phyloP scores from a whole-genome alignment of 257 asterid genomes.

The Lithospermum erythrorhizon region DNA sequence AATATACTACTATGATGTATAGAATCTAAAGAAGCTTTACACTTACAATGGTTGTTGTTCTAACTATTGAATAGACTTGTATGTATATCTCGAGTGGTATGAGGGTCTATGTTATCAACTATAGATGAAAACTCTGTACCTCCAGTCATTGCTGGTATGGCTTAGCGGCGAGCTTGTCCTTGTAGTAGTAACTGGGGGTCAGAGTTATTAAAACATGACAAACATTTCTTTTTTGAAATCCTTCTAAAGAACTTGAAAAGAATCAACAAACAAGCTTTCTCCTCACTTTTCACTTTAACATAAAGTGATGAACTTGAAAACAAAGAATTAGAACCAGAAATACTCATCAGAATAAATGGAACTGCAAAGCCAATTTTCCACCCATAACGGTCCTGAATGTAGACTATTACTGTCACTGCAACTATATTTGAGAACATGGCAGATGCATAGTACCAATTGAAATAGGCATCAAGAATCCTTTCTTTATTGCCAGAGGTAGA shows the following conservation, averaged over 20 bases:
- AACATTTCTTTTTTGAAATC: constrained; percentile 12
- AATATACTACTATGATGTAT: not conserved
- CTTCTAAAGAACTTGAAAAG: constrained; percentile 14
- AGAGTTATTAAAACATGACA: not conserved
- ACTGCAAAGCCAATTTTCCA: constrained; percentile 19
- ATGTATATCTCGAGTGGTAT: too few species aligned
- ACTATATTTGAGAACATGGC: not conserved
- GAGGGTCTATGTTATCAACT: too few species aligned
- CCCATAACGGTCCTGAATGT: constrained; percentile 13
- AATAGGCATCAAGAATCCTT: constrained; percentile 6
- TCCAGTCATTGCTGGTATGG: constrained; percentile 8
- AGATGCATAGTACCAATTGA: constrained; percentile 15
- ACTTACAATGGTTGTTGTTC: not conserved
- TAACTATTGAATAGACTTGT: too few species aligned
- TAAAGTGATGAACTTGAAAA: constrained; percentile 14
- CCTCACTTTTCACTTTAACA: constrained; percentile 2
- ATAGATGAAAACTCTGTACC: not conserved
- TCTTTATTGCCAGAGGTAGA: constrained; percentile 1
- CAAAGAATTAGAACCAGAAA: constrained; percentile 10
- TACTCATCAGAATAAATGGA: constrained; percentile 11
- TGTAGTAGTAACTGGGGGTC: constrained; percentile 1
- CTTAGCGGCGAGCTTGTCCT: constrained; percentile 2
- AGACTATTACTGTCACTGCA: constrained; percentile 14
- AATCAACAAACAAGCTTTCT: constrained; percentile 14
- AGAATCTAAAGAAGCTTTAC: not conserved